Percentiles rank a stretch among this genome's conserved stretches.
These are phyloP conservation scores for Cordyceps javanica DNA, from an alignment of 2,329 filamentous ascomycete species.

Conservation along the genomic window DNA sequence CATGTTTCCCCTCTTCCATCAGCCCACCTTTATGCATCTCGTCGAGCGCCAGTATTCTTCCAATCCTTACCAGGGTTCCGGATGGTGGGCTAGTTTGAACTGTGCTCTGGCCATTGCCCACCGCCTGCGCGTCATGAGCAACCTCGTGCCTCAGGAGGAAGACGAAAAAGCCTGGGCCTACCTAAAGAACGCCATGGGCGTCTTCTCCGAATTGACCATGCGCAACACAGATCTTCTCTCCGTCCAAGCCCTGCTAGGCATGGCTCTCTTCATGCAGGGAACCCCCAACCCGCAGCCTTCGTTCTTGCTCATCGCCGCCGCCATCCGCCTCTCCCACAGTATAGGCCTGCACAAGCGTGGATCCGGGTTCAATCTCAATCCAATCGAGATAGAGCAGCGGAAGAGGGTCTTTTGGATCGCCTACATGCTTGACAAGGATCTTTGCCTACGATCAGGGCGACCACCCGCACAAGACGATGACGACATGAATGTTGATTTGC, in stretches of 20 bases:
- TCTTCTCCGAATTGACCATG: slow-evolving; percentile 89
- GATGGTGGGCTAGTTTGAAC: slow-evolving; percentile 98
- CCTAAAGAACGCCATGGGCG: slow-evolving; percentile 92
- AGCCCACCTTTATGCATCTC: slow-evolving; percentile 96
- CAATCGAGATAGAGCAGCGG: slow-evolving; percentile 86
- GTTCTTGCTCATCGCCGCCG: slow-evolving; percentile 84
- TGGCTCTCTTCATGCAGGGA: slow-evolving; percentile 91
- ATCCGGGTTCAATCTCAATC: slow-evolving; percentile 86
- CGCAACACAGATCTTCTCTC: slow-evolving; percentile 92
- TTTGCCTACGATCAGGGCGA: slow-evolving; percentile 53
- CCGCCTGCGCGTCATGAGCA: slow-evolving; percentile 89
- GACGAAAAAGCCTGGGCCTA: slow-evolving; percentile 94
- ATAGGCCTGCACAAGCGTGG: slow-evolving; percentile 94
- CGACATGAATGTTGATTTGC: slow-evolving; percentile 91
- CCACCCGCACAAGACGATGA: slow-evolving; percentile 59
- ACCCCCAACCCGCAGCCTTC: slow-evolving; percentile 95
- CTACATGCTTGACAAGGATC: slow-evolving; percentile 59
- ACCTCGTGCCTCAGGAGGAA: slow-evolving; percentile 82
- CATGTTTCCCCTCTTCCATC: slow-evolving; percentile 96
- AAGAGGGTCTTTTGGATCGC: slow-evolving; percentile 62
- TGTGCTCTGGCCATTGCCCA: slow-evolving; percentile 90
- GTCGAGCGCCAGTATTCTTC: slow-evolving; percentile 90
- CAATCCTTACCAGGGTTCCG: slow-evolving; percentile 89
- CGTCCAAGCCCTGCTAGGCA: slow-evolving; percentile 87
- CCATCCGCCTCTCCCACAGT: slow-evolving; percentile 83